Evolutionary conservation across 768 basidiomycete genomes (phyloP), one percentile per base, ranked within the genome.

Genomic region (Mrakia hoshinonis): DNA sequence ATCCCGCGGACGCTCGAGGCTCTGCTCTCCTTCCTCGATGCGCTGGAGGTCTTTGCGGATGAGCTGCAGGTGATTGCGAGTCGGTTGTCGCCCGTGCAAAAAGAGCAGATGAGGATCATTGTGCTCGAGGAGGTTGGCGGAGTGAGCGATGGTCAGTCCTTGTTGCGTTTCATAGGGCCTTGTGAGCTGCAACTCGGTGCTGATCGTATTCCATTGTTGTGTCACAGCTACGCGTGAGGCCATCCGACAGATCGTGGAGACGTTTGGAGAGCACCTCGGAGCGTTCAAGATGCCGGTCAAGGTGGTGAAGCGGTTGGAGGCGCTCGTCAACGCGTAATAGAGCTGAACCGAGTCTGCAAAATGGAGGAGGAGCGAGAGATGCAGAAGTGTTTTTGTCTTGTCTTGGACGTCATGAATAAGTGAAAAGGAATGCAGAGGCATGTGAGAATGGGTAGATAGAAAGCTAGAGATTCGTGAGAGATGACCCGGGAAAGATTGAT

Each of bases 1-100:
- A 73, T 73, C 34, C 72, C 72, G 20, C 60, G 46, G 7, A 73
- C 72, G 38, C 72, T 73, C 31, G 72, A 73, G 46, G 72, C 67
- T 2, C 67, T 73, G n/a, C 67, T 66, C 13, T 26, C 48, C 48
- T 68, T 34, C 51, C 72, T 61, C 46, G 29, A 15, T 1, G 29
- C 72, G 18, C 67, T 73, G 67, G 55, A 61, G n/a, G 7, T 18
- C 24, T 61, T 73, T 20, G 24, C 39, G 6, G 24, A 12, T 15
- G 47, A 64, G 47, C 60, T 63, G 2, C 65, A 13, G 0, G 20
- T 52, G 9, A 15, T 36, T 4, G 31, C 36, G 2, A 24, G n/a
- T 2, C 34, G 26, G 22, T 7, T 29, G 24, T 52, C 55, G 36
- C 29, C 38, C 1, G 70, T 67, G n/a, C 43, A 65, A 31, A 61